Evolutionary conservation across 768 basidiomycete genomes (phyloP), one percentile per base, ranked within the genome.

Genomic region (Russula sp.): DNA sequence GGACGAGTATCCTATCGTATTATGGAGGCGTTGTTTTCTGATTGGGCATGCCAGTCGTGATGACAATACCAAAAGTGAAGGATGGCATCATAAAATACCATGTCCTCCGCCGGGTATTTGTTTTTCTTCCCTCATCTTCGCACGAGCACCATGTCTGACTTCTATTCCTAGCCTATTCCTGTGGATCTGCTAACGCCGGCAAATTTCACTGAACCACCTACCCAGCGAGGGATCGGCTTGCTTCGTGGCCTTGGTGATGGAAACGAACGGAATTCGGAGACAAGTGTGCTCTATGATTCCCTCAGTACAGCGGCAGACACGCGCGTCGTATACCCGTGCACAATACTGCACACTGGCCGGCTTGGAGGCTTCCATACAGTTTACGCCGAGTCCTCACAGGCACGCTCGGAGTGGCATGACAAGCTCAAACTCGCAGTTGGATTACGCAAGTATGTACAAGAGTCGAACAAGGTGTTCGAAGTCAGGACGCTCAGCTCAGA

Each of bases 391-490:
- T 83, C 86, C 0, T 74, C 81, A 3, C 84, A 87, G 43, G 82
- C 82, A 2, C 83, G 96, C 2, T 70, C 76, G 8, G 93, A 95
- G 61, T 99, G 97, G 97, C 87, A 91, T 72, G 77, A 83, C 67
- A 94, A 92, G 72, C 75, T 98, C 5, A 85, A 93, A 61, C 90
- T 96, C 72, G 94, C 95, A 16, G 83, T 93, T 54, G 88, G 86
- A 8, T 70, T 96, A 59, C 83, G 95, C 48, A 86, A 83, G 68
- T 85, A 88, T 38, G 92, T 94, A 32, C 89, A 95, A 70, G 95
- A 98, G 70, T 88, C 89, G 29, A 94, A 93, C 73, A 93, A 93
- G 77, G 91, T 92, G 18, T 96, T 98, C 67, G 93, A 97, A 74
- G 82, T 94, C 59, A 90, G 90, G 70, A 90, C 90, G 2, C 78